Conservation (phyloP, 2,329 filamentous ascomycete species). For the Penicillium italicum region DNA sequence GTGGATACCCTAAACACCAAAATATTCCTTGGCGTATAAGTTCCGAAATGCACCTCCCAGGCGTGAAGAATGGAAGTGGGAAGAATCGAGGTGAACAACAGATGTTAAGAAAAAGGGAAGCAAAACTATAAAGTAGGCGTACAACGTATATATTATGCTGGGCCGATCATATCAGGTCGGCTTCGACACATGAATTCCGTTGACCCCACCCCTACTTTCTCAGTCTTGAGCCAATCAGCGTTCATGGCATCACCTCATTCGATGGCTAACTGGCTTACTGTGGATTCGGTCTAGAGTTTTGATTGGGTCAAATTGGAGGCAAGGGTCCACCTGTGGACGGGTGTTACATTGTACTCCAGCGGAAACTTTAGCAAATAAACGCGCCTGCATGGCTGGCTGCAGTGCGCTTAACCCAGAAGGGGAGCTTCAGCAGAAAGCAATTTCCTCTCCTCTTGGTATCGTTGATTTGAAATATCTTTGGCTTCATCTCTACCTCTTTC, state of each 20-base stretch:
- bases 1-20: neutral
- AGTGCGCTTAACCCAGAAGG: conserved; percentile 31
- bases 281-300: conserved; percentile 5
- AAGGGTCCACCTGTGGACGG: too few species aligned
- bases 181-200: neutral
- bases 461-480: neutral
- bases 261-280: conserved; percentile 9
- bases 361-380: conserved; percentile 8
- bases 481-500: conserved; percentile 2
- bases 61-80: neutral
- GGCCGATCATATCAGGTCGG: conserved; percentile 4
- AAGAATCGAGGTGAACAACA: neutral
- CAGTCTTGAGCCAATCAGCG: conserved; percentile 19
- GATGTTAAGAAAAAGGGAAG: neutral
- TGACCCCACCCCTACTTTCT: neutral
- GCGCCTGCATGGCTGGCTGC: conserved; percentile 1
- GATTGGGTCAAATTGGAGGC: conserved; percentile 16
- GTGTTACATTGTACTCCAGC: conserved; percentile 10
- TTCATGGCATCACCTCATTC: neutral
- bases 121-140: neutral
- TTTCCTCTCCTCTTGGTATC: neutral
- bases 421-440: conserved; percentile 36
- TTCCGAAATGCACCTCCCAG: neutral
- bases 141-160: neutral
- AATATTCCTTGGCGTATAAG: neutral